phyloP scores from a whole-genome alignment of 495 filamentous ascomycete species.

The Penicillium lividum region DNA sequence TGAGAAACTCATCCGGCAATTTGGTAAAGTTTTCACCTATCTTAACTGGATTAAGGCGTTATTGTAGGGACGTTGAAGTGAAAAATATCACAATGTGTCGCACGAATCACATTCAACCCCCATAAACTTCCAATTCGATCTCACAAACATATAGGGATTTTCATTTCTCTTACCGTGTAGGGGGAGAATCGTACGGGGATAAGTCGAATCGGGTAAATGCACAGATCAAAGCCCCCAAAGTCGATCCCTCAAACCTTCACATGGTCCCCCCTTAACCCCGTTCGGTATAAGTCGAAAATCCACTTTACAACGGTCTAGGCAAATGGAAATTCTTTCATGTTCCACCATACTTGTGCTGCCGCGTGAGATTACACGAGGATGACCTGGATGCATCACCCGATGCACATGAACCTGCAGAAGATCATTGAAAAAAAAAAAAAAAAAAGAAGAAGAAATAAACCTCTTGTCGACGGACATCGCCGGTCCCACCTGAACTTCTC shows the following conservation, averaged over 20 bases:
- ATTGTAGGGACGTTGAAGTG: no score
- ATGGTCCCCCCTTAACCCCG: neutral
- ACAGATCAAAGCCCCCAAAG: neutral
- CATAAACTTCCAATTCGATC: no score
- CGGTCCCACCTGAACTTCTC: constrained; percentile 7
- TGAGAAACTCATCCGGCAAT: neutral
- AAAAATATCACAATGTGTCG: no score
- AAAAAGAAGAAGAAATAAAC: neutral
- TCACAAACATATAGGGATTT: no score
- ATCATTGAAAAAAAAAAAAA: constrained; percentile 11
- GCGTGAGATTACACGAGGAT: constrained; percentile 16
- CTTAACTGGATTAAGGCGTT: no score
- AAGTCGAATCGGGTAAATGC: constrained; percentile 32
- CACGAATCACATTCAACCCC: no score
- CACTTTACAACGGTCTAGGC: neutral
- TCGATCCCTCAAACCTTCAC: constrained; percentile 11
- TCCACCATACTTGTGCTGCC: constrained; percentile 26
- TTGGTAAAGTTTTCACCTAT: neutral
- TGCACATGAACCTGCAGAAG: constrained; percentile 22
- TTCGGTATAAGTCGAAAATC: neutral
- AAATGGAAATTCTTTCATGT: constrained; percentile 5
- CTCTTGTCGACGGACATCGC: constrained; percentile 5
- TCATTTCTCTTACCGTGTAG: no score
- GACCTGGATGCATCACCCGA: constrained; percentile 25
- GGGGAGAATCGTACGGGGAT: neutral